Evolutionary conservation across 2,329 filamentous ascomycete genomes (phyloP).

Genomic region (Sporothrix brasiliensis): DNA sequence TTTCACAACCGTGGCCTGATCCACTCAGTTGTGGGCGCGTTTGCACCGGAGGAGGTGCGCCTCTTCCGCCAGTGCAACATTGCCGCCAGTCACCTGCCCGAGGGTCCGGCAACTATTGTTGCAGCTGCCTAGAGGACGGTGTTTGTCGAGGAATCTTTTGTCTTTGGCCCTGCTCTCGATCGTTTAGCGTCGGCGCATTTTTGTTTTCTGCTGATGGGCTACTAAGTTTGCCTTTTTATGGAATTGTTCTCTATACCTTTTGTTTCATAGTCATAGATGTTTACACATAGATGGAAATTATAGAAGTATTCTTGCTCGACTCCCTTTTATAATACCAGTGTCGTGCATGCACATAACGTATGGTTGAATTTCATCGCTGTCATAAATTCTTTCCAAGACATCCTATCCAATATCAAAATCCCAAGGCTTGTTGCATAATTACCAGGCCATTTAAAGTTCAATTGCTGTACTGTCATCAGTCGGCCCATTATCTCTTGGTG

Average conservation of each 20-base stretch:
- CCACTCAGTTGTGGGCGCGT: conserved; percentile 76
- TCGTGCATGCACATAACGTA: background rate
- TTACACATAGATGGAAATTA: background rate
- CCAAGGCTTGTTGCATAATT: background rate
- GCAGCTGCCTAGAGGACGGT: conserved; percentile 10
- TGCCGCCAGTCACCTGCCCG: conserved; percentile 56
- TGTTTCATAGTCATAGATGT: background rate
- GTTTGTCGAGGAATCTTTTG: background rate
- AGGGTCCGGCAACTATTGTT: conserved; percentile 24
- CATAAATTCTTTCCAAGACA: background rate
- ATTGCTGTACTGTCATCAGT: background rate
- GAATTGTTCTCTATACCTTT: background rate
- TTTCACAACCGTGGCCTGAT: conserved; percentile 78
- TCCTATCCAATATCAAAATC: background rate
- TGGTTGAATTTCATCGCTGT: conserved; percentile 13
- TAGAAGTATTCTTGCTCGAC: background rate
- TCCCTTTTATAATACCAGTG: background rate
- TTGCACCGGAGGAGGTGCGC: conserved; percentile 70
- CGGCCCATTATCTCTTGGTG: background rate
- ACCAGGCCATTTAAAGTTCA: background rate
- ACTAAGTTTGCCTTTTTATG: background rate
- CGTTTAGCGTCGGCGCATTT: conserved; percentile 7
- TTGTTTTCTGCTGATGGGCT: background rate
- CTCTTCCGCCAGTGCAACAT: conserved; percentile 80
- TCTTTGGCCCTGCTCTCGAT: conserved; percentile 13